Conservation (phyloP, 352 stramenopile species). For the Pythium brassicae region DNA sequence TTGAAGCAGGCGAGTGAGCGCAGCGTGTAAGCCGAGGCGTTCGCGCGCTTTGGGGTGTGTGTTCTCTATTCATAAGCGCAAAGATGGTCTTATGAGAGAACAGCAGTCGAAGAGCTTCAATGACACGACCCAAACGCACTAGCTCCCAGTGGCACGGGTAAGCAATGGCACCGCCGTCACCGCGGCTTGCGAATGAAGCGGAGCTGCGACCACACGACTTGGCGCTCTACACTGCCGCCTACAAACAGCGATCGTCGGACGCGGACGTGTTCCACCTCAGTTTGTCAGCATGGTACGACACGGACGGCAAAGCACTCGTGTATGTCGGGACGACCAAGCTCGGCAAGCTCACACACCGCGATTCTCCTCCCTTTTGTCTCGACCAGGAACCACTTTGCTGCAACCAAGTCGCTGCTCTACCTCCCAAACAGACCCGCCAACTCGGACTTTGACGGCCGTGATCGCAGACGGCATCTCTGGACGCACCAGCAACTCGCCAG, state of each 20-base stretch:
- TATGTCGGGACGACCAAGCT: background rate
- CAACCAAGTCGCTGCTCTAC: conserved; percentile 32
- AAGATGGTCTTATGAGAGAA: too few relatives aligned
- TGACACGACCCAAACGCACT: too few relatives aligned
- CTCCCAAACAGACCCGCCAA: conserved; percentile 37
- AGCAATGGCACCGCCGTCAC: background rate
- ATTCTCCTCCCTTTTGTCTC: background rate
- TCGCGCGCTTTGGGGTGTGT: too few relatives aligned
- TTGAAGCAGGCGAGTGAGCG: background rate
- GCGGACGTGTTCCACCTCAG: conserved; percentile 15
- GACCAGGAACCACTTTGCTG: conserved; percentile 32
- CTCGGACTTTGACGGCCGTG: conserved; percentile 31
- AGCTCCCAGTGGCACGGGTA: background rate
- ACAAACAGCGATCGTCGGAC: conserved; percentile 20
- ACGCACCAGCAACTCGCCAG: conserved; percentile 31
- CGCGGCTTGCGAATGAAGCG: background rate
- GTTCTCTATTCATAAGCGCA: too few relatives aligned
- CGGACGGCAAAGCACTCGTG: background rate
- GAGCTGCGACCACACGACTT: conserved; percentile 27
- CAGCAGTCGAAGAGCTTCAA: too few relatives aligned
- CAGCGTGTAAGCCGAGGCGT: too few relatives aligned
- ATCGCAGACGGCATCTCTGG: conserved; percentile 40
- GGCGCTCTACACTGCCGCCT: conserved; percentile 30
- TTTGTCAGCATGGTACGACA: conserved; percentile 17
- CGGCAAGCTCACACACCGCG: too few relatives aligned